Evolutionary conservation across 2,329 filamentous ascomycete genomes (phyloP), one percentile per base, ranked within the genome.

Genomic region (Orbilia ellipsospora): DNA sequence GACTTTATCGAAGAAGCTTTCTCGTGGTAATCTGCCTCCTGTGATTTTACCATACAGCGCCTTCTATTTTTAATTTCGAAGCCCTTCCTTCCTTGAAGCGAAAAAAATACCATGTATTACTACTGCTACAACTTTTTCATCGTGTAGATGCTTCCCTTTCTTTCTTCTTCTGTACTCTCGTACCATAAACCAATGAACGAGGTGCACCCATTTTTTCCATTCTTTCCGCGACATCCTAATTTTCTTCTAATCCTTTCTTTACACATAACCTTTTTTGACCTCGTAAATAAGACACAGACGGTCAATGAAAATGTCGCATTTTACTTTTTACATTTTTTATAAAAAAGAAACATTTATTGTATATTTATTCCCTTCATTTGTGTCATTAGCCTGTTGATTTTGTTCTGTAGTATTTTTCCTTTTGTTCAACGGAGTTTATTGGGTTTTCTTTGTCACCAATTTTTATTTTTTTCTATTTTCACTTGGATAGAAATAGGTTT

Each of bases 1-100:
- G 90, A 93, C 81, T 92, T 92, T 80, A 84, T 91, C 10, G 91
- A 94, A 82, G 92, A 94, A 83, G 89, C 88, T 77, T 94, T 94
- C 80, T 90, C 88, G 5, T 80, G 79, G 79, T 79, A 77, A 48
- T 68, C 15, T 36, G 31, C 10, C 31, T 36, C 31, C 10, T 36
- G 31, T 36, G 3, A 36, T 36, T 48, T 45, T 13, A 56, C 18
- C 45, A 60, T 42, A 36, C 31, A 4, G 23, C 31, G 45, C 12
- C 45, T 23, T 36, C 50, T n/a, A 40, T 16, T 23, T 26, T 40
- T 15, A 18, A 8, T 26, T 62, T 40, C 48, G 6, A 48, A 26
- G n/a, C 42, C 1, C 31, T 16, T 45, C 16, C 40, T 65, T 55
- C 60, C 59, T 56, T 65, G 42, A 36, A 28, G 13, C 40, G 62